These are phyloP conservation scores for Steccherinum ochraceum DNA, from an alignment of 768 basidiomycete genomes.

Conservation along the genomic window DNA sequence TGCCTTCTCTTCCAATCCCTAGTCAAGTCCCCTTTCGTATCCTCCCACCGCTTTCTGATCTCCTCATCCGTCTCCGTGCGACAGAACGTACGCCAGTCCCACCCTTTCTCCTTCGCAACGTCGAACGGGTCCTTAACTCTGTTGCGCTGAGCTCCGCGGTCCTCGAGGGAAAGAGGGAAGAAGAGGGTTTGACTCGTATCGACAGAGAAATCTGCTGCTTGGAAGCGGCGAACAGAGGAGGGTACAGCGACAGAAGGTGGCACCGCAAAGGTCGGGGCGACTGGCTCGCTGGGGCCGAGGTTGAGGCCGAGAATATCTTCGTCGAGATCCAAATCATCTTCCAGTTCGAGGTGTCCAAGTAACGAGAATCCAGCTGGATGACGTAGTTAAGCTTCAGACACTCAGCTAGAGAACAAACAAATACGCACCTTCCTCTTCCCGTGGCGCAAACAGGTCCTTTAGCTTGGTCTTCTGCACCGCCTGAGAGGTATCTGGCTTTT, in stretches of 20 bases:
- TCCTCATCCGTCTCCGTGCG: conserved; percentile 50
- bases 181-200: conserved; percentile 55
- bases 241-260: conserved; percentile 4
- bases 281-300: conserved; percentile 9
- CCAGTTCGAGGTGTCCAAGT: conserved; percentile 68
- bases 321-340: conserved; percentile 58
- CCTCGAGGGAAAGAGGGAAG: conserved; percentile 41
- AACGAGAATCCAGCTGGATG: conserved; percentile 72
- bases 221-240: conserved; percentile 8
- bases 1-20: conserved; percentile 72
- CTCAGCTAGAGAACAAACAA: too few relatives aligned
- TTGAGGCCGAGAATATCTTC: conserved; percentile 30
- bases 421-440: conserved; percentile 54
- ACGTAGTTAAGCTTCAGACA: too few relatives aligned
- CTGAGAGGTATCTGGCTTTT: neutral
- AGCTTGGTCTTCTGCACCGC: conserved; percentile 31
- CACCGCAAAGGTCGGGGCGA: conserved; percentile 11
- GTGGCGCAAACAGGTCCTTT: conserved; percentile 71
- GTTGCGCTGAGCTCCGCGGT: conserved; percentile 16
- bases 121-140: conserved; percentile 40
- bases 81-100: conserved; percentile 46
- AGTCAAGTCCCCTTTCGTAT: conserved; percentile 59
- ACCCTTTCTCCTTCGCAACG: conserved; percentile 40
- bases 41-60: conserved; percentile 67
- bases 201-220: conserved; percentile 27